Conservation (phyloP, 345 rosid genomes). For the Eucalyptus cloeziana region DNA sequence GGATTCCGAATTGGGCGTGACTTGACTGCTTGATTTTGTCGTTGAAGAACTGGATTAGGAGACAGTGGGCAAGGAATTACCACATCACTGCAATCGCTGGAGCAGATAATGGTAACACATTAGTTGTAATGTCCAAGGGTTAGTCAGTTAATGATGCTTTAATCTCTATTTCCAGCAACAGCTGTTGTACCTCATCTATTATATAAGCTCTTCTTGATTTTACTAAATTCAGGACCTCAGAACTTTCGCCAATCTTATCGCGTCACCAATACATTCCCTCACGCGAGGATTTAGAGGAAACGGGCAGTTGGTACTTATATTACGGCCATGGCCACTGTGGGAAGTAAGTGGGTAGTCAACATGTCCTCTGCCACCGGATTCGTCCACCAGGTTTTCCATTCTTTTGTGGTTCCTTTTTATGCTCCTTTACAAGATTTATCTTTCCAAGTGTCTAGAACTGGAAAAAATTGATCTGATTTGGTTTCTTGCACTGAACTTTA, state of each 20-base stretch:
- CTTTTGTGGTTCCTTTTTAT: neutral
- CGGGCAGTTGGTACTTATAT: slow-evolving; percentile 82
- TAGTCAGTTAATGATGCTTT: neutral
- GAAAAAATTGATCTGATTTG: neutral
- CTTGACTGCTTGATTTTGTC: neutral
- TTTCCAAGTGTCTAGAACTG: neutral
- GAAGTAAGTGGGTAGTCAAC: slow-evolving; percentile 2
- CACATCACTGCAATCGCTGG: slow-evolving; percentile 87
- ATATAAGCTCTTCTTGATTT: neutral
- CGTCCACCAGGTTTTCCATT: neutral
- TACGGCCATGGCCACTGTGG: slow-evolving; percentile 25
- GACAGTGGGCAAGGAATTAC: slow-evolving; percentile 78
- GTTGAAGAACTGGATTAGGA: slow-evolving; percentile 81
- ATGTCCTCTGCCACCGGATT: neutral
- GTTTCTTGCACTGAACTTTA: neutral
- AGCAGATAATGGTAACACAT: slow-evolving; percentile 64
- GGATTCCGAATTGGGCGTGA: neutral
- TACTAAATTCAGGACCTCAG: slow-evolving; percentile 40
- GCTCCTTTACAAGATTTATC: neutral
- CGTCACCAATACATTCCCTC: slow-evolving; percentile 76
- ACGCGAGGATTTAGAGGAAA: slow-evolving; percentile 41
- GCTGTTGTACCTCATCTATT: neutral
- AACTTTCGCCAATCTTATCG: slow-evolving; percentile 68
- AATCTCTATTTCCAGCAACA: neutral
- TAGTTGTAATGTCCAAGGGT: slow-evolving; percentile 92